These are phyloP conservation scores for Wolfiporia cocos DNA, from an alignment of 1,284 basidiomycete genomes.

Conservation along the genomic window DNA sequence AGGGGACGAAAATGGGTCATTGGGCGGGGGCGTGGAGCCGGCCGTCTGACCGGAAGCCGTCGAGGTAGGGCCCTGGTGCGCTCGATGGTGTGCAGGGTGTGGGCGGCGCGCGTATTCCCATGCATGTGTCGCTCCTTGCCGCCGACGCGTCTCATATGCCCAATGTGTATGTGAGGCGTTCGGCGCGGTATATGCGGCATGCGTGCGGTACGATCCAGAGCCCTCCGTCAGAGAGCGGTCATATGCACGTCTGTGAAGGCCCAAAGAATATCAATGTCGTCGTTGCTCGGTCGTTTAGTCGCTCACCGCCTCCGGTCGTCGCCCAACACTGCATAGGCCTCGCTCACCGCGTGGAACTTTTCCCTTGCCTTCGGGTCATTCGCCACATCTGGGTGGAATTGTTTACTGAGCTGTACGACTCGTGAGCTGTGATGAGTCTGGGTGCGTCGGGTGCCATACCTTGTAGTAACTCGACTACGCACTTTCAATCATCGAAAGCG, in stretches of 20 bases:
- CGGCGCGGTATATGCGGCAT: conserved; percentile 9
- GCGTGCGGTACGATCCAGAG: conserved; percentile 1
- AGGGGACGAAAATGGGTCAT: conserved; percentile 24
- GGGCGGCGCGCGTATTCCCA: conserved; percentile 30
- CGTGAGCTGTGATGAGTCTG: not conserved
- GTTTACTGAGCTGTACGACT: conserved; percentile 38
- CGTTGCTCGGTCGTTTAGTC: not conserved
- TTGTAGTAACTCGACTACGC: conserved; percentile 41
- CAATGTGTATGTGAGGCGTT: conserved; percentile 13
- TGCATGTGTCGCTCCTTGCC: conserved; percentile 33
- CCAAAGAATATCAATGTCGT: not conserved
- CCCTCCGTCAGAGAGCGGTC: conserved; percentile 23
- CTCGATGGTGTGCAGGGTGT: conserved; percentile 8
- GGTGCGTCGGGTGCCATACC: conserved; percentile 19
- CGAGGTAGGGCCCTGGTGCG: conserved; percentile 14
- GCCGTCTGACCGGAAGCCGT: conserved; percentile 8
- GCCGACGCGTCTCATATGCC: conserved; percentile 22
- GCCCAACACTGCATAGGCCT: conserved; percentile 40
- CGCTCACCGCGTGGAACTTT: conserved; percentile 41
- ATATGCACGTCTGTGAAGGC: conserved; percentile 28
- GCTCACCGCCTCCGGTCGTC: conserved; percentile 40
- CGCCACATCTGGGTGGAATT: conserved; percentile 42
- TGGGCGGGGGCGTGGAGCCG: conserved; percentile 10
- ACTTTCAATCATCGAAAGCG: not conserved
- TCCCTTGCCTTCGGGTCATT: conserved; percentile 32